Base-by-base conservation (phyloP, 495 filamentous ascomycete species). In the Aspergillus cristatus region DNA sequence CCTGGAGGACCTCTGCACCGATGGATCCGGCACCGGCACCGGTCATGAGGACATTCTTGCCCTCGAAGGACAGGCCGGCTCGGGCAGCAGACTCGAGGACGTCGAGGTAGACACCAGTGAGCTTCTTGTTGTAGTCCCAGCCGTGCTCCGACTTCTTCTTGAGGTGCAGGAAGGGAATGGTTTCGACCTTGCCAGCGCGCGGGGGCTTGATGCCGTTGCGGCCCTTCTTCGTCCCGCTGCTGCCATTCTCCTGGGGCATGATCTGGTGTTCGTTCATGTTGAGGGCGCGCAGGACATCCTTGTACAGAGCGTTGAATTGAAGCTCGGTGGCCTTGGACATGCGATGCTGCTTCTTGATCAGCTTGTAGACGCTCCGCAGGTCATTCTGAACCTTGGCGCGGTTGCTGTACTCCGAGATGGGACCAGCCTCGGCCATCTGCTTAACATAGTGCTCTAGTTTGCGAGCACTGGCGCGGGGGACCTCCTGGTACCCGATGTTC, bases 61-160 rank as follows among this genome's bases (percentile, higher is more conserved):
- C 86, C 50, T 86, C 80, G 68, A 95, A 97, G 10, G 82, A 85
- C 30, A 97, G 78, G 48, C 91, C 91, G 22, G 76, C 69, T 44
- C 76, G 82, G 48, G 93, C 91, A 45, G 88, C 86, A 37, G 86
- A 72, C 63, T 94, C 86, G 31, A 99, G 61, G 34, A 88, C 85
- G 47, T 96, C 86, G 10, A 99, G 72, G 52, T 97, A 99, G 48
- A 85, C 53, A 16, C 86, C 84, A 15, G 91, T 96, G 28, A 97
- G 74, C 67, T 90, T 94, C 73, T 96, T 97, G 75, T 83, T 95
- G 68, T 96, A 99, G 56, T 99, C 88, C 91, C 91, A 99, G 38
- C 90, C 89, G 53, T 94, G 81, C 43, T 86, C 78, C 28, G 81
- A 80, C 70, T 96, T 95, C 55, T 89, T 82, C 74, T 94, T 94